Evolutionary conservation across 1,284 basidiomycete genomes (phyloP).

Genomic region (Exobasidium rhododendri): DNA sequence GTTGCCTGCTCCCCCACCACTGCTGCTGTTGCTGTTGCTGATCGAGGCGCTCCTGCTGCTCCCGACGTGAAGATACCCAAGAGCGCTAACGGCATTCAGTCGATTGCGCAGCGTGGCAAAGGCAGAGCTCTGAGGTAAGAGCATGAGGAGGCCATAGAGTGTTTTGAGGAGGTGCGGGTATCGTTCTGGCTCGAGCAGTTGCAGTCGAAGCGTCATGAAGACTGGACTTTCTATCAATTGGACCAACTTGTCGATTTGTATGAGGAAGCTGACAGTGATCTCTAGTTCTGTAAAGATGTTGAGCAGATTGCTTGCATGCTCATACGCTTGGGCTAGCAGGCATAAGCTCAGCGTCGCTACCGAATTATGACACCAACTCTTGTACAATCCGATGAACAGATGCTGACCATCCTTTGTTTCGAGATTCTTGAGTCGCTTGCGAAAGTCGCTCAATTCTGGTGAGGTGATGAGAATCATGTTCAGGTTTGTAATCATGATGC

Average conservation of each 20-base stretch:
- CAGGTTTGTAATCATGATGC: conserved; percentile 93
- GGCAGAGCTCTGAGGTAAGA: conserved; percentile 92
- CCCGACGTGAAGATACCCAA: conserved; percentile 62
- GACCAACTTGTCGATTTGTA: conserved; percentile 97
- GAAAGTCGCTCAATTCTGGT: conserved; percentile 88
- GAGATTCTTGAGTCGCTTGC: conserved; percentile 83
- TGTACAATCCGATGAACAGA: conserved; percentile 85
- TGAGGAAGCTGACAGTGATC: conserved; percentile 87
- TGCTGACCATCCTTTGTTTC: conserved; percentile 86
- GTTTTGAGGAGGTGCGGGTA: conserved; percentile 97
- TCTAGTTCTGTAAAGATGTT: conserved; percentile 91
- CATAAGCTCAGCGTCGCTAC: conserved; percentile 95
- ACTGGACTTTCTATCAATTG: conserved; percentile 97
- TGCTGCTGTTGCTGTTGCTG: neutral
- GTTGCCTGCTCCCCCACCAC: conserved; percentile 2
- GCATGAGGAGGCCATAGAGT: conserved; percentile 93
- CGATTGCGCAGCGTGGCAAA: conserved; percentile 93
- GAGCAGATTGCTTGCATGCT: conserved; percentile 95
- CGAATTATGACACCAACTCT: conserved; percentile 98
- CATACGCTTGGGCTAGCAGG: conserved; percentile 93
- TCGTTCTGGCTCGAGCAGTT: conserved; percentile 93
- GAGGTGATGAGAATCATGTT: conserved; percentile 96
- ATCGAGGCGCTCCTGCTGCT: neutral
- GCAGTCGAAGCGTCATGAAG: conserved; percentile 94
- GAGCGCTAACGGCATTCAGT: conserved; percentile 87